Conservation (phyloP, 768 basidiomycete genomes). For the Russula brevipes region DNA sequence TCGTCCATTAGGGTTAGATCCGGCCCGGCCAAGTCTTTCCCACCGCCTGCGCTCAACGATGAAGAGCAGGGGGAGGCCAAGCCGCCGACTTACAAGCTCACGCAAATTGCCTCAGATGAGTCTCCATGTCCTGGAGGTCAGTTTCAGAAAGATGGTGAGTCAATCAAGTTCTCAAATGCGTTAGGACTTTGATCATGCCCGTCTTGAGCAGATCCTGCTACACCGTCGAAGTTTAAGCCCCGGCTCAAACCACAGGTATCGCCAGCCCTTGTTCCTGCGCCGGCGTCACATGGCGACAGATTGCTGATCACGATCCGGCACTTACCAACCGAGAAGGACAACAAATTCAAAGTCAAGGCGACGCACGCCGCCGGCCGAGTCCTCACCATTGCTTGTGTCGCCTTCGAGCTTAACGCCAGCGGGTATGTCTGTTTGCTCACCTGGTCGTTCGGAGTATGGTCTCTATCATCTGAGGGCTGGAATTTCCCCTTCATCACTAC, state of each 20-base stretch:
- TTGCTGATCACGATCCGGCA: constrained; percentile 20
- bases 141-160: constrained; percentile 8
- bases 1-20: not conserved
- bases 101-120: not conserved
- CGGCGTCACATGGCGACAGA: constrained; percentile 2
- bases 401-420: constrained; percentile 4
- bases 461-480: not conserved
- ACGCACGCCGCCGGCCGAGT: constrained; percentile 17
- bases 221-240: not conserved
- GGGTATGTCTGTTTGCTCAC: not conserved
- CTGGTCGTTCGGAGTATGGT: not conserved
- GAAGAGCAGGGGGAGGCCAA: constrained; percentile 5
- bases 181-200: not conserved
- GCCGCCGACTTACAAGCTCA: not conserved
- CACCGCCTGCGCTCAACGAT: not conserved
- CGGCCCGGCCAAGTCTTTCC: not conserved
- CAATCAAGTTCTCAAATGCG: not conserved
- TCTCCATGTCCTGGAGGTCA: not conserved
- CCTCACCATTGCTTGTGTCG: constrained; percentile 17
- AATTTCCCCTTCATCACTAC: not conserved
- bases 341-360: constrained; percentile 20
- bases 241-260: not conserved
- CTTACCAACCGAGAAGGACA: constrained; percentile 16
- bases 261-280: not conserved
- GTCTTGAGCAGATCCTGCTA: not conserved